Evolutionary conservation across 371 early-diverging fungal genomes (phyloP).

Genomic region (Mucor sp.): DNA sequence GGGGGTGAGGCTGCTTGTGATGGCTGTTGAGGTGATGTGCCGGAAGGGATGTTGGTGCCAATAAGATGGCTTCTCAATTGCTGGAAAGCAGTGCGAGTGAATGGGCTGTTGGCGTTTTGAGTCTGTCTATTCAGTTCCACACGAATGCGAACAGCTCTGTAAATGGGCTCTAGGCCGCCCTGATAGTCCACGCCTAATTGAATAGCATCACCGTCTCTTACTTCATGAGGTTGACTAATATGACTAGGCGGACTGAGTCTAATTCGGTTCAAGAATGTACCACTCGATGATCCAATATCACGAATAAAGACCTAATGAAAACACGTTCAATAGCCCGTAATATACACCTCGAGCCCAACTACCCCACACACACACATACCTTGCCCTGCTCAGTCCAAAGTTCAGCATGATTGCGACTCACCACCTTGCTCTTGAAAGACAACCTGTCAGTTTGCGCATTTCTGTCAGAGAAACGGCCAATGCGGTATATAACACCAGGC

Average conservation of each 20-base stretch:
- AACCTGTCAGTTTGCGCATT: constrained; percentile 63
- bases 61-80: constrained; percentile 23
- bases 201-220: constrained; percentile 88
- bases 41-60: constrained; percentile 1
- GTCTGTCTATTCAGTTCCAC: constrained; percentile 69
- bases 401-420: constrained; percentile 92
- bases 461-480: constrained; percentile 84
- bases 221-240: constrained; percentile 73
- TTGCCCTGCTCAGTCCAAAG: constrained; percentile 79
- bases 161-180: constrained; percentile 71
- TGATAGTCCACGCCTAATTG: constrained; percentile 96
- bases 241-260: constrained; percentile 85
- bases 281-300: constrained; percentile 92
- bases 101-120: constrained; percentile 20
- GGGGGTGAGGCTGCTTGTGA: background rate
- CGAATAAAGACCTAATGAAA: constrained; percentile 72
- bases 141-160: constrained; percentile 73
- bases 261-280: constrained; percentile 92
- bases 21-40: background rate
- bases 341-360: background rate
- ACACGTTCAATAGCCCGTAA: background rate
- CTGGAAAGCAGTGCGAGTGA: constrained; percentile 21
- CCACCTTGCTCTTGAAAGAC: constrained; percentile 93
- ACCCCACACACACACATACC: constrained; percentile 44
- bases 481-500: constrained; percentile 66